A percentile compares a stretch with the other conserved stretches of the same genome.
Conservation (phyloP, 2,329 filamentous ascomycete species). For the Diaporthe capsici region DNA sequence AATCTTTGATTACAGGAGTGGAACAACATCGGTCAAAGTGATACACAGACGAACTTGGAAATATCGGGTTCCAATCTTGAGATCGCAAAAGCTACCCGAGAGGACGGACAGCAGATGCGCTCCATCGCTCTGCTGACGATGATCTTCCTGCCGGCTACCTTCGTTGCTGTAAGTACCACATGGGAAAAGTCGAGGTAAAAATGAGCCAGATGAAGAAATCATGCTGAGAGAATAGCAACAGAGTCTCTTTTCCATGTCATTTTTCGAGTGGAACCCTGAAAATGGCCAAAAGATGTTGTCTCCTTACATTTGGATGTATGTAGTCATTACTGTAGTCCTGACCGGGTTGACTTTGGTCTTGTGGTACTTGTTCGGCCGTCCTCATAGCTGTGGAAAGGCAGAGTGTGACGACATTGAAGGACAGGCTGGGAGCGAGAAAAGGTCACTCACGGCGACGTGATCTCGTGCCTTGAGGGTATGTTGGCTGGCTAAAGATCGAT, state of each 20-base stretch:
- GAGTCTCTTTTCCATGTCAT: slow-evolving; percentile 6
- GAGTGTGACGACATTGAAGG: neutral
- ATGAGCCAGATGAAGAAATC: no score
- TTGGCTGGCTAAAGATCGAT: neutral
- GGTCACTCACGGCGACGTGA: neutral
- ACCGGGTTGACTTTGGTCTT: neutral
- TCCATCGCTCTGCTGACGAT: neutral
- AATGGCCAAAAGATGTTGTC: neutral
- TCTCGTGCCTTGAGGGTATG: neutral
- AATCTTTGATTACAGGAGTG: neutral
- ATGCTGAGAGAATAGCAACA: neutral
- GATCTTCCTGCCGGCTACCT: slow-evolving; percentile 17
- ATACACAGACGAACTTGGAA: neutral
- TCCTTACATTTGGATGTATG: slow-evolving; percentile 12
- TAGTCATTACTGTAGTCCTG: neutral
- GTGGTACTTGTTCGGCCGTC: neutral
- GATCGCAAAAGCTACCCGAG: neutral
- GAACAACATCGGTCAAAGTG: slow-evolving; percentile 8
- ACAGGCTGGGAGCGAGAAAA: neutral
- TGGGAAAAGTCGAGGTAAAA: accelerated
- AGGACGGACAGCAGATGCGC: slow-evolving; percentile 7
- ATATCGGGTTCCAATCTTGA: neutral
- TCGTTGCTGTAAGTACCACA: slow-evolving; percentile 7
- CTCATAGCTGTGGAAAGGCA: neutral
- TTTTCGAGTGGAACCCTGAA: slow-evolving; percentile 6